Percentiles rank a stretch among this genome's conserved stretches.
Conservation (phyloP, 345 rosid genomes). For the Eutrema japonicum region DNA sequence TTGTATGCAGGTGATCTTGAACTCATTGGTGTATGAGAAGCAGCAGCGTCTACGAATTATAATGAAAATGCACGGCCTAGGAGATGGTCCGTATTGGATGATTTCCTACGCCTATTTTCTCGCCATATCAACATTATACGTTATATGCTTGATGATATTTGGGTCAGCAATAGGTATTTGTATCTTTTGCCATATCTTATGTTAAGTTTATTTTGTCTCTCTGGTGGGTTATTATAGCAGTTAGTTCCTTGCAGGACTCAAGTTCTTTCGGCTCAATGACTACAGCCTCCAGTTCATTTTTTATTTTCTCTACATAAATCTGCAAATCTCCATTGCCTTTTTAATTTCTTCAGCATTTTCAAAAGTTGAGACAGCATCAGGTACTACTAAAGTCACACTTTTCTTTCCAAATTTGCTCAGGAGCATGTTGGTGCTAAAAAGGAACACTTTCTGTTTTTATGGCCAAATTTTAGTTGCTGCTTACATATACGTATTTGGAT, state of each 20-base stretch:
- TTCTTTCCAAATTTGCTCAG: not conserved
- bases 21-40: slow-evolving; percentile 79
- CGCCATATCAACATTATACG: slow-evolving; percentile 60
- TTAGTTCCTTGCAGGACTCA: slow-evolving; percentile 64
- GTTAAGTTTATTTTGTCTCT: no score
- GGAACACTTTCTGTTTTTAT: slow-evolving; percentile 9
- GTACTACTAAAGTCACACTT: slow-evolving; percentile 44
- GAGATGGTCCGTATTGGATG: slow-evolving; percentile 93
- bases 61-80: slow-evolving; percentile 99
- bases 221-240: slow-evolving; percentile 3
- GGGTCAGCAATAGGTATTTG: slow-evolving; percentile 71
- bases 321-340: slow-evolving; percentile 83
- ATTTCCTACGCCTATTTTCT: slow-evolving; percentile 82
- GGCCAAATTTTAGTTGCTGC: slow-evolving; percentile 57
- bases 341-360: slow-evolving; percentile 69
- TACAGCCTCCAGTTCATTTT: slow-evolving; percentile 72
- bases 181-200: slow-evolving; percentile 1
- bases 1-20: slow-evolving; percentile 62
- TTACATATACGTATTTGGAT: slow-evolving; percentile 72
- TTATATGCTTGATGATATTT: slow-evolving; percentile 69
- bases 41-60: slow-evolving; percentile 77
- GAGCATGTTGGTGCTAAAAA: slow-evolving; percentile 5
- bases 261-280: slow-evolving; percentile 73
- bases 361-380: slow-evolving; percentile 84
- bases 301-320: slow-evolving; percentile 72